These are phyloP conservation scores for Fulvia fulva DNA, from an alignment of 2,329 filamentous ascomycete genomes.

Conservation along the genomic window DNA sequence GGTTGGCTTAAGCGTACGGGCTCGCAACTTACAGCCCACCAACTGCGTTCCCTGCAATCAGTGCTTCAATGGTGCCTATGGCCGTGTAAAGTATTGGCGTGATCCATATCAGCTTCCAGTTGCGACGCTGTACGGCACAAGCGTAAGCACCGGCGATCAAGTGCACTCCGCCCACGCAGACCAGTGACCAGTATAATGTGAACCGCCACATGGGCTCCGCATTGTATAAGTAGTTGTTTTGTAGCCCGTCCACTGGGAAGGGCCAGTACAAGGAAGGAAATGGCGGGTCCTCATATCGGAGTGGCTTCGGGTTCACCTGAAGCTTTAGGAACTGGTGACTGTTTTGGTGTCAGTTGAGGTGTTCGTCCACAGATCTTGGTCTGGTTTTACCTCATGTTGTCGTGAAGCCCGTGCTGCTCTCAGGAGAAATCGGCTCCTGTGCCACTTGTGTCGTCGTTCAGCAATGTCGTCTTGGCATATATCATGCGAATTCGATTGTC, in stretches of 20 bases:
- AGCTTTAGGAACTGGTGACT: slow-evolving; percentile 43
- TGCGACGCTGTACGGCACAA: slow-evolving; percentile 62
- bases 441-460: background rate
- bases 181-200: slow-evolving; percentile 79
- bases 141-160: slow-evolving; percentile 68
- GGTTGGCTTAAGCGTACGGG: background rate
- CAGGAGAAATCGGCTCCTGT: background rate
- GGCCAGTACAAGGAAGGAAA: slow-evolving; percentile 85
- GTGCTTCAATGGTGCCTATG: slow-evolving; percentile 69
- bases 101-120: slow-evolving; percentile 61
- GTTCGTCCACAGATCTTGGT: background rate
- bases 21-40: slow-evolving; percentile 64
- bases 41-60: slow-evolving; percentile 76
- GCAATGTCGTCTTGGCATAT: no score
- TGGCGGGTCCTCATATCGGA: slow-evolving; percentile 62
- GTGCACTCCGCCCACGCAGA: slow-evolving; percentile 74
- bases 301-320: slow-evolving; percentile 45
- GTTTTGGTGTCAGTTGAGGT: background rate
- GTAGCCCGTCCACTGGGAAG: slow-evolving; percentile 53
- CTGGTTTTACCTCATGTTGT: slow-evolving; percentile 8
- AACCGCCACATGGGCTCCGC: slow-evolving; percentile 79
- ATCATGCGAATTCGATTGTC: no score
- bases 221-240: slow-evolving; percentile 65
- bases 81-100: slow-evolving; percentile 67
- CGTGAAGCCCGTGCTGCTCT: background rate